These are phyloP conservation scores for Globisporangium carolinianum DNA, from an alignment of 352 stramenopile genomes.

Conservation along the genomic window DNA sequence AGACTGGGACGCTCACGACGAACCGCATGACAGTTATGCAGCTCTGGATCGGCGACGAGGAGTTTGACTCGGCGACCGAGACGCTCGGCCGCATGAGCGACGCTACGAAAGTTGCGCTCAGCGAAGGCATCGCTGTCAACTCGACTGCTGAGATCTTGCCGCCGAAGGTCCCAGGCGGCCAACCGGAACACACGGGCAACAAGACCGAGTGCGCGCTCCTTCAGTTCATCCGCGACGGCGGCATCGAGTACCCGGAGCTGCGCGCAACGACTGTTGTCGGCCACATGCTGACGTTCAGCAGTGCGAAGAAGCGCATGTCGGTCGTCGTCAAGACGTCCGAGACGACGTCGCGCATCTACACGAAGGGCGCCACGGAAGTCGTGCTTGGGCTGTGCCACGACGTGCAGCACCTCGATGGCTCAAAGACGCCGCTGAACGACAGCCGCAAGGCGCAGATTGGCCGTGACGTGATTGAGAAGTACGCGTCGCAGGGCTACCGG, in stretches of 20 bases:
- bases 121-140: constrained; percentile 41
- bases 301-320: constrained; percentile 67
- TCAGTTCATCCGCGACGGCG: constrained; percentile 43
- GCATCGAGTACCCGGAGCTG: constrained; percentile 38
- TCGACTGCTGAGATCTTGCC: constrained; percentile 54
- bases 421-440: constrained; percentile 20
- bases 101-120: constrained; percentile 31
- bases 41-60: constrained; percentile 48
- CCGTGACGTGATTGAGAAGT: constrained; percentile 49
- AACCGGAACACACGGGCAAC: constrained; percentile 58
- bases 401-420: constrained; percentile 37
- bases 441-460: constrained; percentile 30
- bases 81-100: constrained; percentile 21
- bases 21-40: constrained; percentile 95
- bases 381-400: constrained; percentile 43
- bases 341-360: constrained; percentile 46
- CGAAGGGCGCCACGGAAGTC: constrained; percentile 53
- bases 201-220: constrained; percentile 62
- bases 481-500: constrained; percentile 58
- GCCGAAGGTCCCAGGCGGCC: constrained; percentile 30
- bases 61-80: constrained; percentile 31
- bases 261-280: constrained; percentile 27
- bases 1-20: constrained; percentile 93
- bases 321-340: constrained; percentile 40
- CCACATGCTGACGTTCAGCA: constrained; percentile 65